Base-by-base conservation (phyloP, 2,329 filamentous ascomycete genomes). In the Cordyceps farinosa region DNA sequence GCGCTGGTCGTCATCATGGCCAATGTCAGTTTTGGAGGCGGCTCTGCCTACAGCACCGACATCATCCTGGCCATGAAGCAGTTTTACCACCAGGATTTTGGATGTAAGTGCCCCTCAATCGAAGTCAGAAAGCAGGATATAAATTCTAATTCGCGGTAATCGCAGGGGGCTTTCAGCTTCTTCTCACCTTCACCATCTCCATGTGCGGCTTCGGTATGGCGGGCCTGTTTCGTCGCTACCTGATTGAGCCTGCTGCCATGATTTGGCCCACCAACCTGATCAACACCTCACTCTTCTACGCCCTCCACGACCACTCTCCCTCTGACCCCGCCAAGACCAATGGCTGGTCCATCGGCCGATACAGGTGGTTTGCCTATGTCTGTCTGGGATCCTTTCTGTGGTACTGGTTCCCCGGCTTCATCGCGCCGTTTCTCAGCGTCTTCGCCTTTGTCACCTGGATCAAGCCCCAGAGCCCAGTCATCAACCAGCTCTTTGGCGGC, bases 121-220 rank as follows among this genome's bases (percentile, higher is more conserved):
- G 1, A 45, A 32, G 44, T 9, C 22, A 1, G 13, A 10, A 87
- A 87, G 0, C 90, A 90, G 68, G 86, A 87, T 2, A 9, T 84
- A 89, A 65, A 87, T 87, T 0, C 87, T 88, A 3, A 84, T 88
- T 70, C 82, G 90, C 77, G 80, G 85, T 60, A 84, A 82, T 65
- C 88, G 87, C 30, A 62, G 60, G 75, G 0, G 74, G 75, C 9
- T 77, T 77, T 53, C 73, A 73, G 11, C 72, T 78, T 50, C 64
- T 78, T 50, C 70, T 76, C 1, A 73, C 75, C 1, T 67, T 78
- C 10, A 75, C 74, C 34, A 75, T 75, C 22, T 76, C 78, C 54
- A 66, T 77, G 10, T 69, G 77, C 5, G 75, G 76, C 1, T 77
- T 77, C 57, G 77, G 76, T 4, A 68, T 78, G 17, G 76, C 76